A percentile compares a stretch with the other conserved stretches of the same genome.
Evolutionary conservation across 2,329 filamentous ascomycete genomes (phyloP).

Genomic region (Penicillium oxalicum): DNA sequence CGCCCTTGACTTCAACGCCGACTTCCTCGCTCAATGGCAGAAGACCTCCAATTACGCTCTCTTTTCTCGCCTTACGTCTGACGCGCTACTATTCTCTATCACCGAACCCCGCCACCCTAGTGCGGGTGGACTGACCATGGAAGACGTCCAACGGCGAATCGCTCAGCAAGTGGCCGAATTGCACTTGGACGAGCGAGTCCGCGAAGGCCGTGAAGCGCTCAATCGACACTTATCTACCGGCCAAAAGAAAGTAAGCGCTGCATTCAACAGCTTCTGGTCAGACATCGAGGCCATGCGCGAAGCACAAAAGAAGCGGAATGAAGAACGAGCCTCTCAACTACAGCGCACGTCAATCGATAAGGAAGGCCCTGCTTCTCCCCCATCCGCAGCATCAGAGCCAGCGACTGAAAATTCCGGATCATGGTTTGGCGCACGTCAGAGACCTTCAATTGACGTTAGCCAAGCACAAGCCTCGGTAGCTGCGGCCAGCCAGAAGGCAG

Average conservation of each 20-base stretch:
- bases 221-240: conserved; percentile 86
- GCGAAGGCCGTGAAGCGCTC: conserved; percentile 74
- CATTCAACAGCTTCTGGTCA: conserved; percentile 82
- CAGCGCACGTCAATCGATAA: conserved; percentile 29
- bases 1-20: conserved; percentile 69
- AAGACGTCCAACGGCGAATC: conserved; percentile 85
- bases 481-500: conserved; percentile 51
- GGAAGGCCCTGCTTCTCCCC: conserved; percentile 17
- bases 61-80: conserved; percentile 68
- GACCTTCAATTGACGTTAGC: conserved; percentile 43
- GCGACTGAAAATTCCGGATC: conserved; percentile 15
- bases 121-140: conserved; percentile 84
- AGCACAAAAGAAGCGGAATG: conserved; percentile 55
- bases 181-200: conserved; percentile 84
- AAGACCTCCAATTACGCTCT: conserved; percentile 86
- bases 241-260: conserved; percentile 76
- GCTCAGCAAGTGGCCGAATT: conserved; percentile 89
- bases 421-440: conserved; percentile 29
- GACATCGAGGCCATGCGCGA: conserved; percentile 81
- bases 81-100: conserved; percentile 87
- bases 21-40: conserved; percentile 85
- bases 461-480: conserved; percentile 51
- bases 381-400: conserved; percentile 19
- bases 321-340: conserved; percentile 29
- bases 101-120: conserved; percentile 90